Base-by-base conservation (phyloP, 768 basidiomycete genomes). In the Kwoniella pini region DNA sequence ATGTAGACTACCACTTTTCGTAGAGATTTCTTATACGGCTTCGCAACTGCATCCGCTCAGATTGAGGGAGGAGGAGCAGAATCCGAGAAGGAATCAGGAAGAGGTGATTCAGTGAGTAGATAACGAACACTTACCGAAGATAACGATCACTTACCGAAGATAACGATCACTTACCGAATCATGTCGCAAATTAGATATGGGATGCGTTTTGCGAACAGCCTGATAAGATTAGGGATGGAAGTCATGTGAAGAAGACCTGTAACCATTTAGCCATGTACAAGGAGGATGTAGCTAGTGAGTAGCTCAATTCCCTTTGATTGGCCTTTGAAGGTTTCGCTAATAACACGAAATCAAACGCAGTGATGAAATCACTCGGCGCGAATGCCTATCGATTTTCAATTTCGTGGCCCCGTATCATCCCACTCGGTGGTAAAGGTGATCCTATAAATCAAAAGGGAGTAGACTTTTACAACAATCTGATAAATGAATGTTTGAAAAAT, bases 321-420 rank as follows among this genome's bases (percentile, higher is more conserved):
- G 22, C 21, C 9, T n/a, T n/a, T n/a, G n/a, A n/a, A n/a, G n/a
- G n/a, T n/a, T n/a, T n/a, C n/a, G n/a, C n/a, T n/a, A n/a, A n/a
- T n/a, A n/a, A n/a, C n/a, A n/a, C n/a, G n/a, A n/a, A n/a, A n/a
- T n/a, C n/a, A n/a, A n/a, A n/a, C n/a, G 33, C 38, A 72, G 70
- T 89, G 39, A 80, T 90, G 65, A 81, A 81, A 24, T 67, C 81
- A 33, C 87, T 88, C 64, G 86, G 87, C 31, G 85, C 86, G 48
- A 87, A 86, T 67, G 79, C 86, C 2, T 90, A 89, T 79, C 84
- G 88, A 21, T 89, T 90, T 79, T 88, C 87, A 3, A 80, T 90
- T 54, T 82, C 88, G 6, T 89, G 88, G 89, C 83, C 86, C 11
- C 83, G 88, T 26, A 83, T 89, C 65, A 87, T 89, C 60, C 89